These are phyloP conservation scores for Mycosarcoma maydis DNA, from an alignment of 1,284 basidiomycete genomes.

Conservation along the genomic window DNA sequence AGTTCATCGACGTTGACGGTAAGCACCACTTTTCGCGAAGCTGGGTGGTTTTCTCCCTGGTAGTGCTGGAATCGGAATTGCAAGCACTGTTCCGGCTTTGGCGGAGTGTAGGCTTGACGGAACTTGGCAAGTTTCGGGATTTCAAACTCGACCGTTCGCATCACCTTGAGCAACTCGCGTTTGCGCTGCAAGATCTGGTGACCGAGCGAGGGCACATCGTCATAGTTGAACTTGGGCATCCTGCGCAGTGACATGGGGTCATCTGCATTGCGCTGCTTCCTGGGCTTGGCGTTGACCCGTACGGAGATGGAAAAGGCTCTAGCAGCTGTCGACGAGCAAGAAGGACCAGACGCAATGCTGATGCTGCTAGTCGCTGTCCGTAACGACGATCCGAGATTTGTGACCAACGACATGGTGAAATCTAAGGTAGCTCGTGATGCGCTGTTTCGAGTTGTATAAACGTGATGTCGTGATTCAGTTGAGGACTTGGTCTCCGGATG, in stretches of 20 bases:
- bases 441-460: no score
- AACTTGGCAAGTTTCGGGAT: slow-evolving; percentile 64
- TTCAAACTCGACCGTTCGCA: slow-evolving; percentile 58
- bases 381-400: slow-evolving; percentile 22
- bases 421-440: neutral
- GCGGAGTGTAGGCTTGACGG: slow-evolving; percentile 61
- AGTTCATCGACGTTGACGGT: slow-evolving; percentile 58
- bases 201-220: slow-evolving; percentile 64
- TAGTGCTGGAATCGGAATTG: slow-evolving; percentile 66
- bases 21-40: slow-evolving; percentile 65
- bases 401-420: slow-evolving; percentile 17
- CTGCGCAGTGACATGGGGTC: slow-evolving; percentile 53
- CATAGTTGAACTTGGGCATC: slow-evolving; percentile 60
- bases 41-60: slow-evolving; percentile 67
- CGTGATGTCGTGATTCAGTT: no score
- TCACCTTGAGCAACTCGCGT: slow-evolving; percentile 57
- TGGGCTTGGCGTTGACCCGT: slow-evolving; percentile 41
- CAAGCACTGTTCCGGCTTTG: slow-evolving; percentile 42
- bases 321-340: slow-evolving; percentile 17
- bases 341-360: slow-evolving; percentile 12
- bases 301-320: slow-evolving; percentile 46
- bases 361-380: slow-evolving; percentile 16
- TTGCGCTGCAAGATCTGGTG: slow-evolving; percentile 55
- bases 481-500: no score
- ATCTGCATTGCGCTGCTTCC: slow-evolving; percentile 39